These are phyloP conservation scores for Darksidea phi DNA, from an alignment of 495 filamentous ascomycete species.

Conservation along the genomic window DNA sequence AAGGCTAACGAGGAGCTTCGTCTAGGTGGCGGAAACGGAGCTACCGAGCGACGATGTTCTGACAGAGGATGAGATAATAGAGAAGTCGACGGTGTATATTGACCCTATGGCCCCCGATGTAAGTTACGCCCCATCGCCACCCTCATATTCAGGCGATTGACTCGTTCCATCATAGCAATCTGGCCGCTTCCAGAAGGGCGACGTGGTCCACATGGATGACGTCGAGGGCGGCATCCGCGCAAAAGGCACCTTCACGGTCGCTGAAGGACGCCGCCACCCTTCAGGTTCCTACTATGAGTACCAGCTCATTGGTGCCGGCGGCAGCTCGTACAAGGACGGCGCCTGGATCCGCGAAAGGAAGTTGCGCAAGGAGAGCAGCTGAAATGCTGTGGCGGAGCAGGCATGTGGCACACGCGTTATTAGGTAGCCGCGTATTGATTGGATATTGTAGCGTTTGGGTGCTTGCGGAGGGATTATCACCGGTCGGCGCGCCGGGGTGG, in stretches of 20 bases:
- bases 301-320: constrained; percentile 10
- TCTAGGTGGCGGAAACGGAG: constrained; percentile 16
- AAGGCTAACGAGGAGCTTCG: constrained; percentile 20
- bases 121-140: neutral
- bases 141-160: neutral
- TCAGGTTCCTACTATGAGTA: constrained; percentile 16
- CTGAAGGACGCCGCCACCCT: neutral
- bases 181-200: constrained; percentile 7
- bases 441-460: constrained; percentile 1
- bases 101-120: constrained; percentile 8
- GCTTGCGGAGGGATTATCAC: too few species aligned
- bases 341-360: constrained; percentile 26
- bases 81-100: constrained; percentile 14
- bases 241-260: constrained; percentile 22
- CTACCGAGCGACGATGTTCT: neutral
- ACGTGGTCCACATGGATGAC: constrained; percentile 23
- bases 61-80: neutral
- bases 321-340: constrained; percentile 14
- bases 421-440: constrained; percentile 12
- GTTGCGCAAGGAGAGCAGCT: constrained; percentile 2
- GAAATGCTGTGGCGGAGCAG: neutral
- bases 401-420: constrained; percentile 11
- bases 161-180: neutral
- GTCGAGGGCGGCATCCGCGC: constrained; percentile 8
- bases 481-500: constrained; percentile 3